A percentile compares a stretch with the other conserved stretches of the same genome.
These are phyloP conservation scores for Pilasporangium apinafurcum DNA, from an alignment of 352 stramenopile species.

Conservation along the genomic window DNA sequence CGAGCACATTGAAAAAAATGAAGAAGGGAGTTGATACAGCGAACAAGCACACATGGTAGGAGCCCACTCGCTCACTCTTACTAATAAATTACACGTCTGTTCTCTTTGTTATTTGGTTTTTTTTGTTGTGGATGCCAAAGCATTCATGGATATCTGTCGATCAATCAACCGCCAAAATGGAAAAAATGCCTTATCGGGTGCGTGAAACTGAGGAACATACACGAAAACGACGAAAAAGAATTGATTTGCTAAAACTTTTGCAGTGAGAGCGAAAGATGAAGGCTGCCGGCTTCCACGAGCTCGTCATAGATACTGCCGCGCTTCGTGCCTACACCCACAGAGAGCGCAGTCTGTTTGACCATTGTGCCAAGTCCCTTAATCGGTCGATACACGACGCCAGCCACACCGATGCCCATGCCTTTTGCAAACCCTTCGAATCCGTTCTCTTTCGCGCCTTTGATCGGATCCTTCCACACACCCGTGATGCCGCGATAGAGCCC, in stretches of 20 bases:
- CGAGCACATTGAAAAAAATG: background rate
- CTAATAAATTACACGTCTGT: conserved; percentile 61
- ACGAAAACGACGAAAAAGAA: no score
- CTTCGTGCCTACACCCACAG: conserved; percentile 52
- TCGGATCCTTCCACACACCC: conserved; percentile 72
- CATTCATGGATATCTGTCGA: no score
- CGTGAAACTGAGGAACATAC: background rate
- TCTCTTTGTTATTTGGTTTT: conserved; percentile 7
- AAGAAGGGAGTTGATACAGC: background rate
- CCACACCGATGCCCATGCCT: conserved; percentile 60
- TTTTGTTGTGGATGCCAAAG: background rate
- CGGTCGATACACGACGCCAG: conserved; percentile 59
- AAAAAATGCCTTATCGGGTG: background rate
- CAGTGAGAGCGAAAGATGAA: conserved; percentile 60
- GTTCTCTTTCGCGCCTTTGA: conserved; percentile 66
- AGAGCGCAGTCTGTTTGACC: conserved; percentile 70
- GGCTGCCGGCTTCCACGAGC: conserved; percentile 40
- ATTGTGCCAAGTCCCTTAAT: conserved; percentile 70
- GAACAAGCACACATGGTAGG: background rate
- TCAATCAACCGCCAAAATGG: no score
- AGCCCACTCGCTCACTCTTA: background rate
- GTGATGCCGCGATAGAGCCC: conserved; percentile 70
- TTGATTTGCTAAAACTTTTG: conserved; percentile 40
- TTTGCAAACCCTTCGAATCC: conserved; percentile 72
- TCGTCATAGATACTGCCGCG: conserved; percentile 36